Evolutionary conservation across 2,329 filamentous ascomycete species (phyloP).

Genomic region (Penicillium sp.): DNA sequence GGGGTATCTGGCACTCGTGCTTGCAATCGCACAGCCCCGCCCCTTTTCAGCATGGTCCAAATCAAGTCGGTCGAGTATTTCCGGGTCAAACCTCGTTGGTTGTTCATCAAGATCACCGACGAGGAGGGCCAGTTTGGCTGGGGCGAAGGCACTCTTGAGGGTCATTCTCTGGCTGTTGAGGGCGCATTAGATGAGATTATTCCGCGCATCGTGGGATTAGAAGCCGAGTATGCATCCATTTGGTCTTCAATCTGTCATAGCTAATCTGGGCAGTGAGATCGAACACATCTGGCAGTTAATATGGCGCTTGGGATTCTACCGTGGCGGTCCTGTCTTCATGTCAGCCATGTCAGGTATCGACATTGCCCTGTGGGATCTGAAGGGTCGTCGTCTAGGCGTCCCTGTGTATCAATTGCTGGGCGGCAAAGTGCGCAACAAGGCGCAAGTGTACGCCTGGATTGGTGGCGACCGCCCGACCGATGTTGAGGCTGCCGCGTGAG

Average conservation of each 20-base stretch:
- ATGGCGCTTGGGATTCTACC: conserved; percentile 71
- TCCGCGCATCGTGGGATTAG: conserved; percentile 60
- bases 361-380: conserved; percentile 82
- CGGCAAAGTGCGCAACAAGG: conserved; percentile 66
- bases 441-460: conserved; percentile 76
- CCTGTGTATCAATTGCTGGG: conserved; percentile 73
- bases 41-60: conserved; percentile 54
- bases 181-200: conserved; percentile 68
- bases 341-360: conserved; percentile 73
- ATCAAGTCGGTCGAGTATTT: conserved; percentile 71
- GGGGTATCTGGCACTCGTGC: neutral
- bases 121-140: conserved; percentile 65
- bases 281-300: conserved; percentile 77
- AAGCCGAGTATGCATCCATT: conserved; percentile 60
- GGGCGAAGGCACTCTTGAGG: conserved; percentile 74
- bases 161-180: conserved; percentile 71
- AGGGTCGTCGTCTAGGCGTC: conserved; percentile 59
- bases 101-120: conserved; percentile 76
- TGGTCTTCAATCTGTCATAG: neutral
- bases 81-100: conserved; percentile 71
- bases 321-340: conserved; percentile 78
- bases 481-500: conserved; percentile 56
- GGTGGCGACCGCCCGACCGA: conserved; percentile 70
- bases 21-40: neutral
- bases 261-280: conserved; percentile 58